Conservation (phyloP, 352 stramenopile species). For the Globisporangium polare region DNA sequence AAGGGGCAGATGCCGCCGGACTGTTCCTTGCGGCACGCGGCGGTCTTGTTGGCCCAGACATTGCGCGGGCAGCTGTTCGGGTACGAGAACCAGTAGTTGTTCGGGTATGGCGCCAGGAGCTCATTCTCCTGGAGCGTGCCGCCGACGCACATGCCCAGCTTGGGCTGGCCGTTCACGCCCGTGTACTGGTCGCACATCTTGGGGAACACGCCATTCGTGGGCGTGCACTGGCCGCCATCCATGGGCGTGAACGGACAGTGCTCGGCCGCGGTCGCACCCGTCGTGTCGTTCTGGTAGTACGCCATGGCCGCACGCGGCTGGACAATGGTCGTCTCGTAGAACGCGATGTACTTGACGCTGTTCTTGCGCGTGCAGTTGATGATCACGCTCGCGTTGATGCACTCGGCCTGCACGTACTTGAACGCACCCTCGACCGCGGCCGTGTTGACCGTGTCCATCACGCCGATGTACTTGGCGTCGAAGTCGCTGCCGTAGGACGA, state of each 20-base stretch:
- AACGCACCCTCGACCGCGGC: slow-evolving; percentile 49
- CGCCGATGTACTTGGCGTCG: slow-evolving; percentile 33
- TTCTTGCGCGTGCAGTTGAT: slow-evolving; percentile 50
- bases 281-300: slow-evolving; percentile 37
- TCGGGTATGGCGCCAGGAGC: slow-evolving; percentile 55
- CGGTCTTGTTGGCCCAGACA: slow-evolving; percentile 40
- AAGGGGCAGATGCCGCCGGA: slow-evolving; percentile 39
- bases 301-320: slow-evolving; percentile 39
- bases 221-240: slow-evolving; percentile 54
- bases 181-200: slow-evolving; percentile 52
- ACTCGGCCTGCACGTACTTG: slow-evolving; percentile 61
- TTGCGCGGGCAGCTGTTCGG: slow-evolving; percentile 58
- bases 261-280: slow-evolving; percentile 20
- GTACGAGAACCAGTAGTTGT: slow-evolving; percentile 84
- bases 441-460: slow-evolving; percentile 53
- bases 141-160: slow-evolving; percentile 52
- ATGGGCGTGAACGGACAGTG: slow-evolving; percentile 53
- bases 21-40: slow-evolving; percentile 30
- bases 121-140: slow-evolving; percentile 39
- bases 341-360: slow-evolving; percentile 52
- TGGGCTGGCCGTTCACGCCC: slow-evolving; percentile 30
- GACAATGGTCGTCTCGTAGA: slow-evolving; percentile 57
- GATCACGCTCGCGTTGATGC: slow-evolving; percentile 43
- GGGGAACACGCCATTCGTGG: slow-evolving; percentile 29
- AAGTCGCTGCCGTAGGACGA: slow-evolving; percentile 37